Conservation (phyloP, 805 yeast genomes). For the Wickerhamiella lipophila region DNA sequence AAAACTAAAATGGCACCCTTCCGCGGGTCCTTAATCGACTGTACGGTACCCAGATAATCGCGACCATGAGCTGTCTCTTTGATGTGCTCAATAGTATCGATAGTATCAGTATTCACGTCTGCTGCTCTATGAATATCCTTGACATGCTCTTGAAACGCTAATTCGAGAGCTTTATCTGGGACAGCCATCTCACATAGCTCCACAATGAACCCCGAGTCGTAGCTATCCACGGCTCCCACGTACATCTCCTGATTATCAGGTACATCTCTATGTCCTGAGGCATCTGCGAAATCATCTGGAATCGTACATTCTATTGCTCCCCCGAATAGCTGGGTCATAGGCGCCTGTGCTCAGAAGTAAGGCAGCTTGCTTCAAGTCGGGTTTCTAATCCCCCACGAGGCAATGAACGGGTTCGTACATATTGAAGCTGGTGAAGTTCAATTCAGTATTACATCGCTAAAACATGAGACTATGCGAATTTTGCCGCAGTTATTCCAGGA, state of each 20-base stretch:
- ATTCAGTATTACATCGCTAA: conserved; percentile 57
- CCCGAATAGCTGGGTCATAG: conserved; percentile 44
- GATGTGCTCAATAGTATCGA: conserved; percentile 11
- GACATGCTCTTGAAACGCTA: conserved; percentile 18
- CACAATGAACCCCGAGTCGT: conserved; percentile 29
- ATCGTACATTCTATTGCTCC: conserved; percentile 58
- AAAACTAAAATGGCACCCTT: conserved; percentile 10
- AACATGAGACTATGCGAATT: conserved; percentile 57
- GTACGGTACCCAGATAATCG: conserved; percentile 16
- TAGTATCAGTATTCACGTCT: background rate
- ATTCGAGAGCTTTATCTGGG: conserved; percentile 10
- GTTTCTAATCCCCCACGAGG: background rate
- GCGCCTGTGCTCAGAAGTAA: background rate
- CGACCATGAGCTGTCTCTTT: conserved; percentile 13
- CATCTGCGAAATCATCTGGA: conserved; percentile 59
- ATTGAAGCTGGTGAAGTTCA: conserved; percentile 68
- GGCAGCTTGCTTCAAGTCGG: background rate
- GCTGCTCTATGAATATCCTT: conserved; percentile 21
- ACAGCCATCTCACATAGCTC: conserved; percentile 33
- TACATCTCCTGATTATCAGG: conserved; percentile 94
- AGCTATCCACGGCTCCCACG: conserved; percentile 33
- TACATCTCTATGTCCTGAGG: conserved; percentile 61
- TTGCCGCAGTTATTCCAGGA: conserved; percentile 72
- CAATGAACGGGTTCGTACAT: conserved; percentile 38
- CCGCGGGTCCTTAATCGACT: conserved; percentile 12